Evolutionary conservation across 108 stramenopile species (phyloP), one percentile per base, ranked within the genome.

Genomic region (Cyclostephanos invisitatus): DNA sequence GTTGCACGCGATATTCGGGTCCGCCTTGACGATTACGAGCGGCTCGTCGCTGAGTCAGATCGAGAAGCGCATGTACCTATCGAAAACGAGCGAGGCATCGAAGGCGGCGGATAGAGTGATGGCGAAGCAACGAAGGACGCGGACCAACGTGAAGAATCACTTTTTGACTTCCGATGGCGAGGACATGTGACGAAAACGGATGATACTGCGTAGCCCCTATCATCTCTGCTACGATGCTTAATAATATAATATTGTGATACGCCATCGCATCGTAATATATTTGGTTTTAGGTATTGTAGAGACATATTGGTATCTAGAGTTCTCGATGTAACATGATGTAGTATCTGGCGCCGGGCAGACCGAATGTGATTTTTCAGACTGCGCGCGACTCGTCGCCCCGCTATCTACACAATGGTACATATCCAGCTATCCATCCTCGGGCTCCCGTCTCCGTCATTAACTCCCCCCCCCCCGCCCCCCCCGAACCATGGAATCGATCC

Each of bases 131-230:
- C 77, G 91, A 17, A 74, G 80, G 59, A 85, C 78, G n/a, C 86
- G 89, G 10, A 69, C 77, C n/a, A 90, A 92, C 65, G 78, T 86
- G 32, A 92, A 92, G 71, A 92, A 92, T 66, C 85, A 90, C 67
- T 92, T 92, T 57, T 62, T 92, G 35, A 88, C 87, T 47, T 75
- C 84, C 2, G 89, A 90, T 75, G 89, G 84, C 36, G 86, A 90
- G n/a, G 81, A 85, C 22, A 83, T 86, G 57, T 85, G 67, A 64
- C 44, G 17, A 46, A 15, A 15, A 46, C 2, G 11, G 14, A 15
- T 46, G 1, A 46, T 17, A 42, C 12, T 8, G 40, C 8, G 8
- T 11, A 11, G 10, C 12, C 40, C 40, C 40, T 42, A 8, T 42
- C 40, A 11, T 8, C 40, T 42, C 51, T 53, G 51, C 10, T 1